Evolutionary conservation across 2,329 filamentous ascomycete genomes (phyloP).

Genomic region (Thelonectria rubi): DNA sequence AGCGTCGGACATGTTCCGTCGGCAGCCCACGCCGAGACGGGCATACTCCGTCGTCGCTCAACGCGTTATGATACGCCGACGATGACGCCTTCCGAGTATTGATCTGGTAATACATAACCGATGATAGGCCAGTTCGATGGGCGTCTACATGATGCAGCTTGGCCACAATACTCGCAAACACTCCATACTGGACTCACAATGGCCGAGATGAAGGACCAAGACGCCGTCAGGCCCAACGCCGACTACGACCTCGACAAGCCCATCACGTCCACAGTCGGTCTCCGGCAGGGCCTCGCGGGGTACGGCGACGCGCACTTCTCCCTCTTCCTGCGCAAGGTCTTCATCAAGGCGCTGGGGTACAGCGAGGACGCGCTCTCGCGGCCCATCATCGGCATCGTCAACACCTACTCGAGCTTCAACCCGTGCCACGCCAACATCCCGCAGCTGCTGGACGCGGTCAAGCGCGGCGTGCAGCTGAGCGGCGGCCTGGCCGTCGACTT

Average conservation of each 20-base stretch:
- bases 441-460: slow-evolving; percentile 75
- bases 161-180: neutral
- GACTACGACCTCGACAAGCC: slow-evolving; percentile 71
- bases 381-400: slow-evolving; percentile 78
- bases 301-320: slow-evolving; percentile 81
- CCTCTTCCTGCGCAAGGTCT: slow-evolving; percentile 77
- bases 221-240: slow-evolving; percentile 26
- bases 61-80: slow-evolving; percentile 7
- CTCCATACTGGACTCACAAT: slow-evolving; percentile 21
- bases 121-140: slow-evolving; percentile 31
- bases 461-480: slow-evolving; percentile 71
- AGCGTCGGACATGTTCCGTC: slow-evolving; percentile 24
- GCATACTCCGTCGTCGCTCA: slow-evolving; percentile 26
- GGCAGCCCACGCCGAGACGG: slow-evolving; percentile 32
- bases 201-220: slow-evolving; percentile 20
- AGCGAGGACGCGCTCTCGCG: slow-evolving; percentile 75
- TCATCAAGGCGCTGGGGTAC: slow-evolving; percentile 80
- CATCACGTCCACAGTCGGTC: slow-evolving; percentile 60
- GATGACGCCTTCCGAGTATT: slow-evolving; percentile 26
- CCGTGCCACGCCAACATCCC: slow-evolving; percentile 78
- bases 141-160: neutral
- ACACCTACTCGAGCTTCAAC: slow-evolving; percentile 78
- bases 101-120: slow-evolving; percentile 39
- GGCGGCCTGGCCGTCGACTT: slow-evolving; percentile 77
- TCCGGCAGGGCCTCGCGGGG: slow-evolving; percentile 71